Percentiles rank a stretch among this genome's conserved stretches.
Conservation (phyloP, 441 rosid species). For the Adansonia gregorii region DNA sequence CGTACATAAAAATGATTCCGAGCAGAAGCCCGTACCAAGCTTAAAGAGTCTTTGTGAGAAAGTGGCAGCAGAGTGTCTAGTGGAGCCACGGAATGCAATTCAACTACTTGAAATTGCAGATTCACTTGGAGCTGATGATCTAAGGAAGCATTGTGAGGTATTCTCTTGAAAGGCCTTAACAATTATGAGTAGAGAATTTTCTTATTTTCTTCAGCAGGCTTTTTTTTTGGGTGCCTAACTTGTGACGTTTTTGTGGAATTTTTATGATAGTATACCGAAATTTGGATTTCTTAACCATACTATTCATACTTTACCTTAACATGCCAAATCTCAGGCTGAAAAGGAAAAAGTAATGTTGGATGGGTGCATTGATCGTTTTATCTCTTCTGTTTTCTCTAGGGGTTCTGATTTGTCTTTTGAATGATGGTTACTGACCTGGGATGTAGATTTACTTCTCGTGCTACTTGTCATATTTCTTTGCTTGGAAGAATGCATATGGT, state of each 20-base stretch:
- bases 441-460: neutral
- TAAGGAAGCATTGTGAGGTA: slow-evolving; percentile 95
- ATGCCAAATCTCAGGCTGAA: slow-evolving; percentile 5
- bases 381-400: neutral
- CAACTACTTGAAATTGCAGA: slow-evolving; percentile 97
- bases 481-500: neutral
- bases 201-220: neutral
- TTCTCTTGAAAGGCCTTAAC: neutral
- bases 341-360: neutral
- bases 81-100: slow-evolving; percentile 86
- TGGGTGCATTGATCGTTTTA: neutral
- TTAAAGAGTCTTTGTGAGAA: slow-evolving; percentile 86
- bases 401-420: neutral
- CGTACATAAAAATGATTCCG: slow-evolving; percentile 42
- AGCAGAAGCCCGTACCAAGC: slow-evolving; percentile 55
- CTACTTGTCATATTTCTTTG: slow-evolving; percentile 7
- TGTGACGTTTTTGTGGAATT: neutral
- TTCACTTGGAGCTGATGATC: slow-evolving; percentile 85
- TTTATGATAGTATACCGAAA: neutral
- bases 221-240: slow-evolving; percentile 10
- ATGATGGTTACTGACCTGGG: neutral
- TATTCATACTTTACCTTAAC: neutral
- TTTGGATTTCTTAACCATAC: neutral
- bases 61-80: slow-evolving; percentile 84
- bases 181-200: neutral